These are phyloP conservation scores for Alternaria sp. DNA, from an alignment of 2,329 filamentous ascomycete species.

Conservation along the genomic window DNA sequence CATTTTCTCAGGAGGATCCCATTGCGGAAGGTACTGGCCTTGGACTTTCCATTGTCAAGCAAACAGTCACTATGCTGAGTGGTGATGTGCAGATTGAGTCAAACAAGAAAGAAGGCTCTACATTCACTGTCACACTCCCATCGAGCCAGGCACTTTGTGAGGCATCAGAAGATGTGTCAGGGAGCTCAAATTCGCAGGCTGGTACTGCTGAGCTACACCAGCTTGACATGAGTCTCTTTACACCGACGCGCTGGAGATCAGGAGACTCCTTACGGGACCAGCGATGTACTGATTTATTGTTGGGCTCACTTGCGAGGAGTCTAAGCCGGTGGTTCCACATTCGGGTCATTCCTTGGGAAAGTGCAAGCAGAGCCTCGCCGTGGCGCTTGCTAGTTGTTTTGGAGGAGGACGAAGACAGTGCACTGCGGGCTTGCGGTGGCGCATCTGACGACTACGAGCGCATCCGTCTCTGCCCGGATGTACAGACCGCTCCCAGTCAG, in stretches of 20 bases:
- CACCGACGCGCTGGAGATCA: background rate
- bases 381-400: background rate
- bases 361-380: background rate
- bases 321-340: constrained; percentile 2
- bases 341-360: constrained; percentile 1
- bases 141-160: background rate
- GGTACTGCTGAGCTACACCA: background rate
- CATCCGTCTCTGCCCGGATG: constrained; percentile 3
- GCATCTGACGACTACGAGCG: background rate
- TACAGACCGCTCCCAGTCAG: background rate
- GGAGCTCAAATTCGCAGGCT: background rate
- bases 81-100: constrained; percentile 6
- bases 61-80: background rate
- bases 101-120: constrained; percentile 2
- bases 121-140: constrained; percentile 3
- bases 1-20: constrained; percentile 11
- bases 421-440: background rate
- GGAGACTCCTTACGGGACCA: background rate
- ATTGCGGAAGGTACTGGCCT: constrained; percentile 5
- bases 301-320: background rate
- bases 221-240: constrained; percentile 1
- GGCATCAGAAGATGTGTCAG: background rate
- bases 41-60: constrained; percentile 12
- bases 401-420: constrained; percentile 2
- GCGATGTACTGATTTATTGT: background rate